Evolutionary conservation across 768 basidiomycete genomes (phyloP).

Genomic region (Boletus reticuloceps): DNA sequence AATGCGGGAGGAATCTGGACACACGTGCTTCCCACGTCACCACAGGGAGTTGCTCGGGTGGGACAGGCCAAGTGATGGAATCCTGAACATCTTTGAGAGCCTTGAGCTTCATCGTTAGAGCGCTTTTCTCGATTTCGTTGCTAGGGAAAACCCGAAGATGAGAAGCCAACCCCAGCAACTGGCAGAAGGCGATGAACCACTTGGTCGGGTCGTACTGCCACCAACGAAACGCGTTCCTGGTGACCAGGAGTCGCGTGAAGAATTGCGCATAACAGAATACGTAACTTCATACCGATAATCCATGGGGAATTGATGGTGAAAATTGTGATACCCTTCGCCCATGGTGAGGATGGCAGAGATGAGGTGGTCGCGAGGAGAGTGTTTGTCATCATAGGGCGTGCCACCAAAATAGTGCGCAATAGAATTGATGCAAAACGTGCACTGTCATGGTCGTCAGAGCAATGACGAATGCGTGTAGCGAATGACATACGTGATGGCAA

Average conservation of each 20-base stretch:
- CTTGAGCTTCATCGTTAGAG: slow-evolving; percentile 82
- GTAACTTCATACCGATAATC: slow-evolving; percentile 37
- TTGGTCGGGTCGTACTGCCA: slow-evolving; percentile 72
- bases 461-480: neutral
- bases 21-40: slow-evolving; percentile 80
- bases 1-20: slow-evolving; percentile 25
- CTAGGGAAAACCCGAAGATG: slow-evolving; percentile 83
- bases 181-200: slow-evolving; percentile 76
- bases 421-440: slow-evolving; percentile 88
- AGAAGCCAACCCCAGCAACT: slow-evolving; percentile 65
- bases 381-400: slow-evolving; percentile 77
- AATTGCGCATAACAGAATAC: neutral
- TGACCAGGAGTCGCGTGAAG: slow-evolving; percentile 3
- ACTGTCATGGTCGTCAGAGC: slow-evolving; percentile 37
- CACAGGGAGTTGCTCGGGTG: slow-evolving; percentile 61
- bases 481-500: slow-evolving; percentile 71
- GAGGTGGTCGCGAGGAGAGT: slow-evolving; percentile 75
- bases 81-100: slow-evolving; percentile 64
- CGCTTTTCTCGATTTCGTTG: slow-evolving; percentile 84
- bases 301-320: slow-evolving; percentile 90
- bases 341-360: slow-evolving; percentile 81
- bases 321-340: slow-evolving; percentile 67
- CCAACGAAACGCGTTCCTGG: slow-evolving; percentile 72
- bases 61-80: slow-evolving; percentile 57
- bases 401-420: slow-evolving; percentile 83